Evolutionary conservation across 495 filamentous ascomycete genomes (phyloP), one percentile per base, ranked within the genome.

Genomic region (Daldinia childiae): DNA sequence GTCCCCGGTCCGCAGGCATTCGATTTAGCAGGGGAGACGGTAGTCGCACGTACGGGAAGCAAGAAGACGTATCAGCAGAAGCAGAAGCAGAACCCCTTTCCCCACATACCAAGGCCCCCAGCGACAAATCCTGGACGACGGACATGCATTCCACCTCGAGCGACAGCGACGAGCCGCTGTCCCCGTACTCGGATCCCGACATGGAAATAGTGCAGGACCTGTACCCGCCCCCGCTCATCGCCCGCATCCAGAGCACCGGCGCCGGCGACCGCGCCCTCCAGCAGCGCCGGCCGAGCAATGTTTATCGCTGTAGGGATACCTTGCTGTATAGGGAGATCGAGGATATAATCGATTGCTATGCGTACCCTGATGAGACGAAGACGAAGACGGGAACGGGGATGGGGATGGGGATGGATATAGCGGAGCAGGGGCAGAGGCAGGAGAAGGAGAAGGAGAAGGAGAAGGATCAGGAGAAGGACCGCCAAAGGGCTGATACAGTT

Each of bases 271-370:
- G 4, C 3, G 17, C 1, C 43, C 17, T 7, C 43, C 43, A 48
- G 7, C 43, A 7, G 7, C 17, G 0, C 0, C 19, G 21, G 2
- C 43, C 9, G 2, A 63, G 48, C 24, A 30, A n/a, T 12, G 3
- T 9, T 2, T 36, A 26, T 14, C 19, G 36, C 21, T 48, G 43
- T 15, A 59, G 68, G 17, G 36, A 64, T 15, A 68, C 60, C 7
- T 14, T 61, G 43, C 29, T 76, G 32, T 64, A 73, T 43, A 12
- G 54, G 11, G 58, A 68, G 43, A 77, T 77, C 52, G 76, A 76
- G 41, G 72, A 71, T 36, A 77, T 77, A 12, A 76, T 77, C 61
- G 76, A 77, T 45, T 76, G 65, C 66, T 77, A 77, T 68, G 57
- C 64, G 9, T 19, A 21, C 41, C 8, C 39, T 15, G 43, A 15